A percentile compares a stretch with the other conserved stretches of the same genome.
Evolutionary conservation across 2,329 filamentous ascomycete species (phyloP).

Genomic region (Xylariomycetidae sp.): DNA sequence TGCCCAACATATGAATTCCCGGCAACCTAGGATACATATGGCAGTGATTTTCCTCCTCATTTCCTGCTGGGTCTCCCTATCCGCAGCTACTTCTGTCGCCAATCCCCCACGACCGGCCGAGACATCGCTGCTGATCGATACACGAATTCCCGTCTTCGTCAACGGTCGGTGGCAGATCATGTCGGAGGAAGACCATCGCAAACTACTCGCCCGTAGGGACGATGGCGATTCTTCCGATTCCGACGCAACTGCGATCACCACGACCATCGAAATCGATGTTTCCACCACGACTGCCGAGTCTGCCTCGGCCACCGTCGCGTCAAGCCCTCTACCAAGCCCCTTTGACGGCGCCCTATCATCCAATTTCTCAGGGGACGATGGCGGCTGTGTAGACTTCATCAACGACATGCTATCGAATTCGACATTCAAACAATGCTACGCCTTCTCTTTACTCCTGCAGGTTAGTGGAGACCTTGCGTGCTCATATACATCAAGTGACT

Average conservation of each 20-base stretch:
- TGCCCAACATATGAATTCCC: too few relatives aligned
- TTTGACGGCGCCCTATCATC: constrained; percentile 62
- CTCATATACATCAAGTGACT: background rate
- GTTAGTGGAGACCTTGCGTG: constrained; percentile 41
- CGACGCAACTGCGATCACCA: constrained; percentile 12
- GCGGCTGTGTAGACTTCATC: constrained; percentile 64
- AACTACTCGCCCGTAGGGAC: constrained; percentile 19
- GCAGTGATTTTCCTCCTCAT: constrained; percentile 29
- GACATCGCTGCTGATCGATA: constrained; percentile 31
- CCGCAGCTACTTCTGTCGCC: constrained; percentile 20
- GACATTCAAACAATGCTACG: constrained; percentile 70
- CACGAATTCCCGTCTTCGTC: constrained; percentile 27
- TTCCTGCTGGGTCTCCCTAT: constrained; percentile 21
- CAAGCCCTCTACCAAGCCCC: constrained; percentile 52
- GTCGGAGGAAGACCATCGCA: constrained; percentile 29
- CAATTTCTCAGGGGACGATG: constrained; percentile 53
- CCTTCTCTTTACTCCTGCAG: constrained; percentile 78
- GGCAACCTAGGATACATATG: constrained; percentile 18
- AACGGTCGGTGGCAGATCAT: constrained; percentile 33
- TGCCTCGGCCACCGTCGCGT: constrained; percentile 22
- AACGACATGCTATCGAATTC: constrained; percentile 58
- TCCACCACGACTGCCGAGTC: constrained; percentile 21
- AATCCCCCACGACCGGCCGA: constrained; percentile 22
- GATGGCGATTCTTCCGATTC: constrained; percentile 3
- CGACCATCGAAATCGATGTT: constrained; percentile 27